These are phyloP conservation scores for Helichrysum umbraculigerum DNA, from an alignment of 129 eudicot genomes.

Conservation along the genomic window DNA sequence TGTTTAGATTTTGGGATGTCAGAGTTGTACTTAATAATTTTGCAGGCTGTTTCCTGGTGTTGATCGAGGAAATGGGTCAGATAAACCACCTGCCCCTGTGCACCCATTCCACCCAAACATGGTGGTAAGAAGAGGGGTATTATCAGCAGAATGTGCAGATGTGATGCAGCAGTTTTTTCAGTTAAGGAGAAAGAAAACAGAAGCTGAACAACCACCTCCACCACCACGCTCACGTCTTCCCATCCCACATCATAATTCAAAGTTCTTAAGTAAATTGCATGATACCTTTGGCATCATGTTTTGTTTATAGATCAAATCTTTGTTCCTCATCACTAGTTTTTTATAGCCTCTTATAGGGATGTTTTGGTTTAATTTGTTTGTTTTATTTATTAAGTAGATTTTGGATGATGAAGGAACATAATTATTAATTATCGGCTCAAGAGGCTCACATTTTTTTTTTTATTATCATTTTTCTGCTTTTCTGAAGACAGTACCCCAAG, in stretches of 20 bases:
- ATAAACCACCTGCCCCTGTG: constrained; percentile 62
- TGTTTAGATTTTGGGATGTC: not conserved
- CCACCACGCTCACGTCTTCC: constrained; percentile 59
- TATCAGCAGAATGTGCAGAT: constrained; percentile 81
- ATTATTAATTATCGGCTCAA: not conserved
- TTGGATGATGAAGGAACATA: constrained; percentile 12
- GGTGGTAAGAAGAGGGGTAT: constrained; percentile 66
- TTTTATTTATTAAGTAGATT: not conserved
- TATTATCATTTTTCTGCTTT: too few relatives aligned
- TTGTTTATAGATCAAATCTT: constrained; percentile 46
- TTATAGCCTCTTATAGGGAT: not conserved
- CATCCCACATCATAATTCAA: constrained; percentile 44
- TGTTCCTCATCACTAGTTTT: constrained; percentile 1
- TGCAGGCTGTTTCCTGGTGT: constrained; percentile 81
- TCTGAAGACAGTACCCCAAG: too few relatives aligned
- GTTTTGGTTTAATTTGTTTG: constrained; percentile 21
- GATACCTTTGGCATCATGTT: constrained; percentile 63
- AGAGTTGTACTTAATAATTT: not conserved
- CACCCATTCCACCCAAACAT: constrained; percentile 95
- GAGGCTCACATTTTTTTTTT: too few relatives aligned
- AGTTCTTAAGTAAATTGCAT: constrained; percentile 65
- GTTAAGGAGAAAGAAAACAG: constrained; percentile 60
- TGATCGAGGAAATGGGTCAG: constrained; percentile 51
- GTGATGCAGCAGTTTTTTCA: constrained; percentile 90
- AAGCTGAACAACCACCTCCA: constrained; percentile 38